These are phyloP conservation scores for Suillus bovinus DNA, from an alignment of 768 basidiomycete species.

Conservation along the genomic window DNA sequence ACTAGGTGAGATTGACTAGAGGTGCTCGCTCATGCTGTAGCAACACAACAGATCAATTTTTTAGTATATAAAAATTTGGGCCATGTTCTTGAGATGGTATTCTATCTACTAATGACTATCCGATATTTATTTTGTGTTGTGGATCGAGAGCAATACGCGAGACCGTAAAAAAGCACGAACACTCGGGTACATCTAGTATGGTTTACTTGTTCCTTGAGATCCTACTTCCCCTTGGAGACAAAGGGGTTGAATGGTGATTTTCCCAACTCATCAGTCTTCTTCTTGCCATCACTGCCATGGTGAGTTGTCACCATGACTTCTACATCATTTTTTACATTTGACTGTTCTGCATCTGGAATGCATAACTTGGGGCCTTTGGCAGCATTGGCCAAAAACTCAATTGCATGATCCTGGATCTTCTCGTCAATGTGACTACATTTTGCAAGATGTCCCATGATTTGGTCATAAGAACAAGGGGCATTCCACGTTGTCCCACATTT, in stretches of 20 bases:
- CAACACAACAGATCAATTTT: background rate
- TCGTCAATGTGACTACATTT: conserved; percentile 8
- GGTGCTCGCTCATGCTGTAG: too few species aligned
- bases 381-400: background rate
- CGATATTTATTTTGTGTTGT: too few species aligned
- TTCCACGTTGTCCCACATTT: conserved; percentile 9
- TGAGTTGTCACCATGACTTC: too few species aligned
- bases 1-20: too few species aligned
- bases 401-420: background rate
- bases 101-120: background rate
- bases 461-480: background rate
- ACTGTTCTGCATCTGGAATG: background rate
- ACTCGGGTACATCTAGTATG: background rate
- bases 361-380: background rate
- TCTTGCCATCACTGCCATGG: too few species aligned
- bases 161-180: too few species aligned
- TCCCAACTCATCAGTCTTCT: too few species aligned
- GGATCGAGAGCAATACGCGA: too few species aligned
- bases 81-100: background rate
- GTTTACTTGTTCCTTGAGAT: too few species aligned
- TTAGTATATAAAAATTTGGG: background rate
- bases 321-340: too few species aligned
- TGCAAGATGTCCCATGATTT: conserved; percentile 6
- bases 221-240: too few species aligned
- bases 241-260: too few species aligned